Conservation (phyloP, 345 rosid species). For the Gossypium thurberi region DNA sequence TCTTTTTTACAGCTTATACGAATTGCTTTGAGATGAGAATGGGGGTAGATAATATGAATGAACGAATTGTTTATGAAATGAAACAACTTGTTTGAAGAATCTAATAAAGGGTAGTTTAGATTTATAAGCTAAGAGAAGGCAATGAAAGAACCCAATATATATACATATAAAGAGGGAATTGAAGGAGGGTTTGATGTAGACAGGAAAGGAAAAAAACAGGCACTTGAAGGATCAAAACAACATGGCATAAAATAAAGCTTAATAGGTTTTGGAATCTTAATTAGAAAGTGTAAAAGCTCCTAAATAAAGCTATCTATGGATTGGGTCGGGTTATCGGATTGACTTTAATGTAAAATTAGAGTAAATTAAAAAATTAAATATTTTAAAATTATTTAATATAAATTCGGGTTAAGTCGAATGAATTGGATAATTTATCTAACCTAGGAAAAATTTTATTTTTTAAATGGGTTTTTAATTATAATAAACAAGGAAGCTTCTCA, state of each 20-base stretch:
- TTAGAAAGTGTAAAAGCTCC: not conserved
- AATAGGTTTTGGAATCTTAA: constrained; percentile 19
- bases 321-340: too few species aligned
- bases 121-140: constrained; percentile 17
- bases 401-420: too few species aligned
- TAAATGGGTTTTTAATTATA: not conserved
- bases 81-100: constrained; percentile 16
- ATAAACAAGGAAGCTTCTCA: not conserved
- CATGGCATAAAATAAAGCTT: constrained; percentile 19
- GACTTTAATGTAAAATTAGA: too few species aligned
- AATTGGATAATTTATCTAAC: too few species aligned
- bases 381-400: too few species aligned
- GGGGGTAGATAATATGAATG: not conserved
- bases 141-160: not conserved
- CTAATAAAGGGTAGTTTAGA: not conserved
- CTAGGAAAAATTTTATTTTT: not conserved
- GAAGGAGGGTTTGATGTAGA: constrained; percentile 35
- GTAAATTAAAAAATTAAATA: too few species aligned
- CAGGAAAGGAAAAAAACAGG: constrained; percentile 26
- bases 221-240: constrained; percentile 13
- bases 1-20: not conserved
- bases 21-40: not conserved
- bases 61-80: not conserved
- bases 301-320: too few species aligned
- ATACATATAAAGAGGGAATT: constrained; percentile 11